Base-by-base conservation (phyloP, 2,329 filamentous ascomycete genomes). In the Trichophyton mentagrophytes region DNA sequence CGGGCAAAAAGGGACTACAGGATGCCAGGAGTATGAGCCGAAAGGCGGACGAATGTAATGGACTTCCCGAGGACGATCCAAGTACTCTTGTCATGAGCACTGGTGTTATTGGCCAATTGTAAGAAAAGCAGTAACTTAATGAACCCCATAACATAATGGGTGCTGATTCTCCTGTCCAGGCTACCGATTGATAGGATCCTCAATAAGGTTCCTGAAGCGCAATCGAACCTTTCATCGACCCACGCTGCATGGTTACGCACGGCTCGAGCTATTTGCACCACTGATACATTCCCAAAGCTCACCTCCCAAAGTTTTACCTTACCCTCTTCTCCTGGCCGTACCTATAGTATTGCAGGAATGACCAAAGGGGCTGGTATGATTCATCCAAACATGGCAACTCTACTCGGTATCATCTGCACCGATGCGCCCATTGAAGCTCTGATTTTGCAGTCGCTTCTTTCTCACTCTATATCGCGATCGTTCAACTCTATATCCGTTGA, bases 301-400 rank as follows among this genome's bases (percentile, higher is more conserved):
- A 80, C 92, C 67, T 96, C 91, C 20, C 85, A 82, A 66, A 84
- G 85, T 13, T 99, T 97, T 75, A 85, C 80, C 30, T 83, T 99
- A 36, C 91, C 93, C 3, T 91, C 88, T 1, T 88, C 88, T 3
- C 84, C 88, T 0, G 80, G 80, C 17, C 79, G 84, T 57, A 85
- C 87, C 72, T 99, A 96, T 77, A 82, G 83, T 67, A 87, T 99
- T 57, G 90, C 89, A 11, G 93, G 93, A 67, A 95, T 95, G 84
- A 95, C 92, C 69, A 99, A 99, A 78, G 93, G 93, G 61, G 93
- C 93, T 3, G 93, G 93, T 70, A 99, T 99, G 93, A 96, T 99
- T 73, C 91, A 96, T 71, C 93, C 93, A 56, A 97, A 99, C 78
- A 96, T 99, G 91, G 93, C 90, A 33, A 99, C 93, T 0, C 82